phyloP scores from a whole-genome alignment of 2,329 filamentous ascomycete species.

The Penicillium fuscoglaucum region DNA sequence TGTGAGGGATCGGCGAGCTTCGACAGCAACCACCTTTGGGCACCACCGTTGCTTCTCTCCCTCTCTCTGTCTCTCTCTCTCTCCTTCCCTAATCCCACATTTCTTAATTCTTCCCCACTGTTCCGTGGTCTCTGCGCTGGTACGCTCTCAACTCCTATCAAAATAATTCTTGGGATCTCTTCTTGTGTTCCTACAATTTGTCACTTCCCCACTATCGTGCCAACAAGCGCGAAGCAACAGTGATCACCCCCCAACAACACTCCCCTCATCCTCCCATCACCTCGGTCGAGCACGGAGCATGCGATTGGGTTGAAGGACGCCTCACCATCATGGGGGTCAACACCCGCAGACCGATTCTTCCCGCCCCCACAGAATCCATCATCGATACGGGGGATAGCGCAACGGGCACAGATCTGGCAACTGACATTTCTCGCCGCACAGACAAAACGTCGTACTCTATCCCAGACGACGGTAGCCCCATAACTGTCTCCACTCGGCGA shows the following conservation, averaged over 20 bases:
- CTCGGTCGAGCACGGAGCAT: slow-evolving; percentile 31
- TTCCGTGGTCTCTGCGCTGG: slow-evolving; percentile 28
- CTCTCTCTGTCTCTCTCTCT: background rate
- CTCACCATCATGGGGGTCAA: slow-evolving; percentile 50
- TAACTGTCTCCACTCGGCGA: slow-evolving; percentile 77
- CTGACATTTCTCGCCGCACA: slow-evolving; percentile 52
- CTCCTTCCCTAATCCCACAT: slow-evolving; percentile 10
- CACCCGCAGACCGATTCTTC: slow-evolving; percentile 50
- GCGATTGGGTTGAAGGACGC: slow-evolving; percentile 35
- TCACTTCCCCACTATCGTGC: slow-evolving; percentile 17
- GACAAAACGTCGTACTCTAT: slow-evolving; percentile 54
- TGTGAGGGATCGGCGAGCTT: slow-evolving; percentile 29
- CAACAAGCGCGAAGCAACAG: slow-evolving; percentile 23
- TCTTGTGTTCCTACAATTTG: slow-evolving; percentile 11
- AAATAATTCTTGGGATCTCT: slow-evolving; percentile 9
- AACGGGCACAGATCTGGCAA: slow-evolving; percentile 50
- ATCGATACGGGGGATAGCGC: slow-evolving; percentile 45
- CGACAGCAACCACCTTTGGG: background rate
- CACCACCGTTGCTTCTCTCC: slow-evolving; percentile 4
- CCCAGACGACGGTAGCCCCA: slow-evolving; percentile 65
- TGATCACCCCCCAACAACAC: slow-evolving; percentile 18
- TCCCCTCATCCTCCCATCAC: slow-evolving; percentile 13
- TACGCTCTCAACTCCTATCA: slow-evolving; percentile 21
- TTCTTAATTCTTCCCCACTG: slow-evolving; percentile 10
- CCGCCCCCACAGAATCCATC: slow-evolving; percentile 53